phyloP scores from a whole-genome alignment of 331 rosid species.

The Dryas integrifolia region DNA sequence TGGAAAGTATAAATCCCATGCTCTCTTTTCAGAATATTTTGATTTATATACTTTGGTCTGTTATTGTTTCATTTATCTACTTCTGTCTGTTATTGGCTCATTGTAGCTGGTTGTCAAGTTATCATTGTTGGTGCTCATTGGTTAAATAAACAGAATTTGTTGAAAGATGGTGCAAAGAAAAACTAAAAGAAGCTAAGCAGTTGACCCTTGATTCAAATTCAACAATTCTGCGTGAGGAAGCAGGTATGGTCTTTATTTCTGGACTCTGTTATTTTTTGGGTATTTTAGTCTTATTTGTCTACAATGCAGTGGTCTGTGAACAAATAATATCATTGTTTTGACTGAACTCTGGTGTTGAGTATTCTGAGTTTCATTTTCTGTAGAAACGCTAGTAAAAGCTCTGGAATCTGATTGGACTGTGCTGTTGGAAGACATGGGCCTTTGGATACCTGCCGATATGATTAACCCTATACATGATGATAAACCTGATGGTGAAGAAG shows the following conservation, averaged over 20 bases:
- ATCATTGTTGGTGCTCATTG: constrained; percentile 8
- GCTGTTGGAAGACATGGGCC: constrained; percentile 80
- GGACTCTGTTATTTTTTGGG: constrained; percentile 1
- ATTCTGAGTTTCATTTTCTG: constrained; percentile 24
- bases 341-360: not conserved
- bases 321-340: not conserved
- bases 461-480: constrained; percentile 59
- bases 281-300: constrained; percentile 15
- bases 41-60: too few relatives aligned
- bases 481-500: constrained; percentile 65
- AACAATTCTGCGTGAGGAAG: constrained; percentile 51
- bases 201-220: constrained; percentile 42
- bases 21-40: too few relatives aligned
- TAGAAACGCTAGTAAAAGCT: constrained; percentile 69
- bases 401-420: constrained; percentile 71
- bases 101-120: constrained; percentile 8
- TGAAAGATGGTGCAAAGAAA: constrained; percentile 81
- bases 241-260: constrained; percentile 52
- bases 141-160: constrained; percentile 36
- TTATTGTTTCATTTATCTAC: too few relatives aligned
- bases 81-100: not conserved
- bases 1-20: not conserved
- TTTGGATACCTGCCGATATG: constrained; percentile 78
- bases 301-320: not conserved
- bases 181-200: constrained; percentile 53